phyloP scores from a whole-genome alignment of 1,139 yeast species.

The Pichia sp. region DNA sequence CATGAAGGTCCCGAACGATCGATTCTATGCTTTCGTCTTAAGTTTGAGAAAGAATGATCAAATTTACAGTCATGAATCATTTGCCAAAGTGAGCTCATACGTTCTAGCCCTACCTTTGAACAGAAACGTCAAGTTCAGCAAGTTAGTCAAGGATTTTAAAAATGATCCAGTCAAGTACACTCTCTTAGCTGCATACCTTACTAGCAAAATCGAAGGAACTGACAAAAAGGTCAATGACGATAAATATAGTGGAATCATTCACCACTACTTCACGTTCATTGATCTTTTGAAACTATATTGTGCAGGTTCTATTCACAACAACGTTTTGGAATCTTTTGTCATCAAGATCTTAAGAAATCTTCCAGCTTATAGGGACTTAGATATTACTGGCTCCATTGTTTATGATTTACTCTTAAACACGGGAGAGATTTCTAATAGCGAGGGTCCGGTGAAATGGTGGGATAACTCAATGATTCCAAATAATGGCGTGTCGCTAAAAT shows the following conservation, averaged over 20 bases:
- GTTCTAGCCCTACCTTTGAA: constrained; percentile 42
- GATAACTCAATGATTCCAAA: constrained; percentile 36
- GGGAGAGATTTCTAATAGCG: constrained; percentile 27
- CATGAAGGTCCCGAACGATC: constrained; percentile 16
- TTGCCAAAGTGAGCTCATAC: constrained; percentile 36
- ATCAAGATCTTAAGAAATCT: constrained; percentile 26
- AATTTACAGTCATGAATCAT: constrained; percentile 31
- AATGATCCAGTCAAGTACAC: constrained; percentile 22
- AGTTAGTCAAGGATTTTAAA: constrained; percentile 30
- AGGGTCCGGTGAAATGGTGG: constrained; percentile 45
- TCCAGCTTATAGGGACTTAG: constrained; percentile 26
- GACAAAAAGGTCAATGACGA: background rate
- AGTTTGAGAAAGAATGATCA: constrained; percentile 43
- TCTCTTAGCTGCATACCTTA: constrained; percentile 15
- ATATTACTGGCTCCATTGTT: constrained; percentile 41
- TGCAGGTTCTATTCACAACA: constrained; percentile 40
- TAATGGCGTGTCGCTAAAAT: constrained; percentile 31
- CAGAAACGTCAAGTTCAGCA: constrained; percentile 28
- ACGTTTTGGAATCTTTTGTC: constrained; percentile 34
- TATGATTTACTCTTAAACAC: constrained; percentile 37
- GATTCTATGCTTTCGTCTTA: constrained; percentile 39
- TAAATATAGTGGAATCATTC: constrained; percentile 19
- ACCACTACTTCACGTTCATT: constrained; percentile 31
- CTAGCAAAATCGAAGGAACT: background rate
- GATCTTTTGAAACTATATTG: constrained; percentile 42